Percentiles rank a stretch among this genome's conserved stretches.
Evolutionary conservation across 2,329 filamentous ascomycete species (phyloP).

Genomic region (Aureobasidium lini): DNA sequence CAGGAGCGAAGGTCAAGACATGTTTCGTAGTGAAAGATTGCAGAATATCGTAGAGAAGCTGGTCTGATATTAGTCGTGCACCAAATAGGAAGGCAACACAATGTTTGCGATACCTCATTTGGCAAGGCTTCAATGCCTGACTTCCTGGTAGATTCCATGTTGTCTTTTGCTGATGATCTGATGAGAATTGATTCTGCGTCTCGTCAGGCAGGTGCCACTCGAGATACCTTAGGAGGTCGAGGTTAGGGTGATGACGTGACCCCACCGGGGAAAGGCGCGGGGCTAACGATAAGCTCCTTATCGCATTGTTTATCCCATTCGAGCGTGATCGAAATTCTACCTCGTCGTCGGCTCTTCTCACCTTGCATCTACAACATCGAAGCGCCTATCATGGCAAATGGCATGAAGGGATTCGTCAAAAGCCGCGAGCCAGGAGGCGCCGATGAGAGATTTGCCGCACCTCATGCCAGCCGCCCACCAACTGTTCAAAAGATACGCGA

Average conservation of each 20-base stretch:
- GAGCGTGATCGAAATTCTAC: background rate
- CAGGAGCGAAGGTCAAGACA: conserved; percentile 47
- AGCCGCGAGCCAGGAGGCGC: background rate
- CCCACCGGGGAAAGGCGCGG: background rate
- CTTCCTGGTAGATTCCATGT: background rate
- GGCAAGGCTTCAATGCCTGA: conserved; percentile 24
- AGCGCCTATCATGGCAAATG: background rate
- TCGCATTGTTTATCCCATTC: conserved; percentile 1
- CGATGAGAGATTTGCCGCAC: background rate
- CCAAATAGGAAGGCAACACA: background rate
- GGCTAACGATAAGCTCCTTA: conserved; percentile 6
- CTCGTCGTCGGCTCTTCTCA: background rate
- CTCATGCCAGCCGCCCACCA: conserved; percentile 8
- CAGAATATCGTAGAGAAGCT: conserved; percentile 39
- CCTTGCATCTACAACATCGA: too few species aligned
- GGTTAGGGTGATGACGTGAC: background rate
- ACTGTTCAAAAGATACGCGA: background rate
- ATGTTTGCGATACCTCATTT: conserved; percentile 23
- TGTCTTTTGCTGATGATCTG: background rate
- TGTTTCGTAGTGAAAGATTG: conserved; percentile 33
- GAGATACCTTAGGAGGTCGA: background rate
- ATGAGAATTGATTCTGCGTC: background rate
- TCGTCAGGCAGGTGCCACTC: background rate
- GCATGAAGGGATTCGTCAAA: background rate
- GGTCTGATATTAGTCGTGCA: background rate